Percentiles rank a stretch among this genome's conserved stretches.
Conservation (phyloP, 495 filamentous ascomycete species). For the Trypethelium eluteriae region DNA sequence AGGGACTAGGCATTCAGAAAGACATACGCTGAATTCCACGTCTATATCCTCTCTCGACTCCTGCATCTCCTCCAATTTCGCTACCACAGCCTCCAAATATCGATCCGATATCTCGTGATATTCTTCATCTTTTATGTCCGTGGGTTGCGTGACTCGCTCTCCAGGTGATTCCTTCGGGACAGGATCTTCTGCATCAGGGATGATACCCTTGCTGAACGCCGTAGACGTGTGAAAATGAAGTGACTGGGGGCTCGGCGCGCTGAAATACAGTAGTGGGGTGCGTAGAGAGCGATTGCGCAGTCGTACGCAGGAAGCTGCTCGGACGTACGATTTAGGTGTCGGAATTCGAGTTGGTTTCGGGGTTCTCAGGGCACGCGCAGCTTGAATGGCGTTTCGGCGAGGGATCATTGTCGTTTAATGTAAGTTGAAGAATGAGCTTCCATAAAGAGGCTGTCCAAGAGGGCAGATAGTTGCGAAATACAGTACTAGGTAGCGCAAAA, state of each 20-base stretch:
- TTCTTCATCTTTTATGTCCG: conserved; percentile 62
- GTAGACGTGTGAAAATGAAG: conserved; percentile 1
- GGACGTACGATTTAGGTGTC: not conserved
- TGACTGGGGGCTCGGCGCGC: not conserved
- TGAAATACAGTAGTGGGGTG: not conserved
- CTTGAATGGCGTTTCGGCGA: not conserved
- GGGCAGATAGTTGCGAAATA: not conserved
- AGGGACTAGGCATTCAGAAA: conserved; percentile 11
- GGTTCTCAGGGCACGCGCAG: not conserved
- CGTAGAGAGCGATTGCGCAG: not conserved
- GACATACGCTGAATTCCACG: conserved; percentile 52
- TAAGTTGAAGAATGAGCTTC: not conserved
- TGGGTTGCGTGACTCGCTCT: conserved; percentile 39
- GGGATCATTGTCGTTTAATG: not conserved
- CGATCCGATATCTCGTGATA: conserved; percentile 66
- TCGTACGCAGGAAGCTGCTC: not conserved
- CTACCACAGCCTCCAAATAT: conserved; percentile 56
- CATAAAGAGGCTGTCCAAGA: not conserved
- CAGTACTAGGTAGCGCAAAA: too few species aligned
- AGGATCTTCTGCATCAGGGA: conserved; percentile 34
- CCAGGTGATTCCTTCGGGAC: conserved; percentile 23
- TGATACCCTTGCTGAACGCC: conserved; percentile 22
- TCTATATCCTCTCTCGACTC: conserved; percentile 59
- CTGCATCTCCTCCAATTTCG: conserved; percentile 50
- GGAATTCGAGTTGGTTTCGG: not conserved